Evolutionary conservation across 345 rosid species (phyloP), one percentile per base, ranked within the genome.

Genomic region (Melastoma malabathricum): DNA sequence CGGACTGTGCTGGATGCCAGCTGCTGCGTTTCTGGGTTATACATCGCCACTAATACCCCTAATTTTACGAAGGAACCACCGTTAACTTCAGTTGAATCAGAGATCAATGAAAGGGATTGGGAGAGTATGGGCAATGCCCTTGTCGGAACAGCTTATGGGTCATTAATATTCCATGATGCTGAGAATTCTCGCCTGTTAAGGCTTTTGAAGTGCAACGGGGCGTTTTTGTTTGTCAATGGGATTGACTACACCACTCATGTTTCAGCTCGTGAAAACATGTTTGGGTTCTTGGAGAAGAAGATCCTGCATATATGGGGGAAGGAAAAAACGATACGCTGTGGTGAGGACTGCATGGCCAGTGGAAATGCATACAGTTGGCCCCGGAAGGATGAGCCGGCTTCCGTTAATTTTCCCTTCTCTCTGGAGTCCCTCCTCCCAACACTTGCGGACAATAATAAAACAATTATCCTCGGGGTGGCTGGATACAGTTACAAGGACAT

Each of bases 401-500:
- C 47, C 50, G 9, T 47, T 58, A 57, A 62, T 61, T 66, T 71
- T 64, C 81, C 85, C 62, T 73, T 69, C 72, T 73, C 87, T 29
- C 44, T 87, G 43, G 81, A 78, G 70, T 78, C 81, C 38, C 87
- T 87, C 47, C 93, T 92, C 53, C 66, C 74, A 1, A 27, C 67
- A 55, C 51, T 57, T 59, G 93, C 86, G 43, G 96, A 84, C 67
- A 62, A 74, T 64, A 87, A 80, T 54, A 75, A 60, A 61, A 78
- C 88, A 22, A 44, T 87, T 64, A 79, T 92, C 59, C 89, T 92
- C 56, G 68, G 87, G 41, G 70, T 92, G 57, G 89, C 93, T 64
- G 98, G 98, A 59, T 77, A 71, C 72, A 92, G 98, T 57, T 87
- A 87, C 49, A 84, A 77, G 70, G 98, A 87, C 67, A 80, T 87